Base-by-base conservation (phyloP, 1,139 yeast genomes). In the Diutina catenulata region DNA sequence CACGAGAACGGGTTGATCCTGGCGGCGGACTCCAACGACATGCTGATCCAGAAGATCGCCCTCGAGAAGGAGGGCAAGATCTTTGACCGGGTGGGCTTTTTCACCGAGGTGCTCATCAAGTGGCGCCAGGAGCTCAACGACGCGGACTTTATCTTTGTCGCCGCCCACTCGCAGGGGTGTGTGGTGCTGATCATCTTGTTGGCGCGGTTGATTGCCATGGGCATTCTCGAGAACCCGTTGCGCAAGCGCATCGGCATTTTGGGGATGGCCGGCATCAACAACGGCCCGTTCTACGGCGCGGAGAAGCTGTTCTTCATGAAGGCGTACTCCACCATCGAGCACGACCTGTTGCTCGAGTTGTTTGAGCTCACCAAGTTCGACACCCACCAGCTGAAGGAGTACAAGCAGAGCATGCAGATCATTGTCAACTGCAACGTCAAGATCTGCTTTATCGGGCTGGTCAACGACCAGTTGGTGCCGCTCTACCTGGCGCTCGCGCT, bases 111-210 rank as follows among this genome's bases (percentile, higher is more conserved):
- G 35, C 64, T 91, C 55, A 62, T 64, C 46, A 78, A 77, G 53
- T 83, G 93, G 87, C 60, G 68, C 35, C 62, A 74, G 16, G 86
- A 82, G 47, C 65, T 91, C 22, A 70, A 73, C 40, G 68, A 73
- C 23, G 88, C 95, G 0, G 97, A 91, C 54, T 80, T 81, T 47
- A 74, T 91, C 9, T 86, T 80, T 53, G 72, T 91, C 45, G 95
- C 95, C 1, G 77, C 94, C 0, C 98, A 91, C 59, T 86, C 96
- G 0, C 98, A 91, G 57, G 97, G 98, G 0, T 80, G 93, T 40
- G 96, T 95, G 0, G 97, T 91, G 0, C 76, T 95, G 1, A 76
- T 86, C 1, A 80, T 86, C 37, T 55, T 91, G 23, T 59, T 87
- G 25, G 83, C 95, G 0, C 69, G 73, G 46, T 63, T 91, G 35